These are phyloP conservation scores for Ampelocalamus luodianensis DNA, from an alignment of 176 grass and related monocot genomes.

Conservation along the genomic window DNA sequence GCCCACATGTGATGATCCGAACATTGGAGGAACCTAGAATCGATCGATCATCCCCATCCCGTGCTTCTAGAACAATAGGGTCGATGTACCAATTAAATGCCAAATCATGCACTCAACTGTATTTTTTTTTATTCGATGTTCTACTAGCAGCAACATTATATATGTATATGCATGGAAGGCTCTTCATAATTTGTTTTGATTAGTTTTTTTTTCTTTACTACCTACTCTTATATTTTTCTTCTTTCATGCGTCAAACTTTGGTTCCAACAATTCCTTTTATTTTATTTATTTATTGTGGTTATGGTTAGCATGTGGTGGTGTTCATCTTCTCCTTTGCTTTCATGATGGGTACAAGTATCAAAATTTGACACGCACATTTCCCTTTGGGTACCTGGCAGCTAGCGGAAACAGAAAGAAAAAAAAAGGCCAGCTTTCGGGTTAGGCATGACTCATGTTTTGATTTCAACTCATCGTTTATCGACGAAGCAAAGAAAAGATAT, in stretches of 20 bases:
- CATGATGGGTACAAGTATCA: conserved; percentile 54
- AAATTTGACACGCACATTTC: conserved; percentile 56
- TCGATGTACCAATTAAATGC: conserved; percentile 44
- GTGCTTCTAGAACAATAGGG: conserved; percentile 52
- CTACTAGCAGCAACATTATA: not conserved
- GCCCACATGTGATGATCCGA: conserved; percentile 44
- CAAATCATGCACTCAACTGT: conserved; percentile 39
- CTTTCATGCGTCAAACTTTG: not conserved
- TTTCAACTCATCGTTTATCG: conserved; percentile 47
- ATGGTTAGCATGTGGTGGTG: conserved; percentile 31
- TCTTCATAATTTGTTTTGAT: not conserved
- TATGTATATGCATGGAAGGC: not conserved
- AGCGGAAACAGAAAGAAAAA: not conserved
- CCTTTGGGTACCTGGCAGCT: conserved; percentile 43
- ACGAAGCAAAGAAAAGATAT: not conserved
- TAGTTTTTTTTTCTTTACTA: no score
- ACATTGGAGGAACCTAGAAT: conserved; percentile 20
- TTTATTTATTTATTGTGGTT: not conserved
- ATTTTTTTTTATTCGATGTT: no score
- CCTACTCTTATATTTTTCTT: not conserved
- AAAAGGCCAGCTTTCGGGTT: conserved; percentile 32
- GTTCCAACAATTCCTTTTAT: not conserved
- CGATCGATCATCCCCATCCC: conserved; percentile 29
- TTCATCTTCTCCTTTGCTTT: conserved; percentile 36
- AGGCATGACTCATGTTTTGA: conserved; percentile 49